These are phyloP conservation scores for Cladosporium cucumerinum DNA, from an alignment of 2,329 filamentous ascomycete species.

Conservation along the genomic window DNA sequence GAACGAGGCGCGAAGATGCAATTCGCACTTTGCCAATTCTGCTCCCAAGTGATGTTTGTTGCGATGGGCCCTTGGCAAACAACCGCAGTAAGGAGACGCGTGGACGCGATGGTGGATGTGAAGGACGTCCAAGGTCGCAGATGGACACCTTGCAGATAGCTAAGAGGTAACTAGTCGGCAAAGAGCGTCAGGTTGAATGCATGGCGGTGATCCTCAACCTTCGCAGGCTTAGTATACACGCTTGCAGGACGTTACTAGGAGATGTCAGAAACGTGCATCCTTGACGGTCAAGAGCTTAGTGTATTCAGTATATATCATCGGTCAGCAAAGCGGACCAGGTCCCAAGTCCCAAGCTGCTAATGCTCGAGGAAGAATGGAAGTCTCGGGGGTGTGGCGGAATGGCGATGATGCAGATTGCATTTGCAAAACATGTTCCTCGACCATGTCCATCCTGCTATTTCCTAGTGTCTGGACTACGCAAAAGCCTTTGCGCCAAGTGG, in stretches of 20 bases:
- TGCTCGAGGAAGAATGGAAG: neutral
- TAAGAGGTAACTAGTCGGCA: neutral
- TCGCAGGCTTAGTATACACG: neutral
- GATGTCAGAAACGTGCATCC: neutral
- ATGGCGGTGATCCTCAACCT: neutral
- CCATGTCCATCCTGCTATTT: neutral
- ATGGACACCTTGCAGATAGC: neutral
- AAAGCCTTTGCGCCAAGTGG: slow-evolving; percentile 9
- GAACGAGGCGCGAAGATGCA: neutral
- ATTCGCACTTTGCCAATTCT: neutral
- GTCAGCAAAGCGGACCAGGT: neutral
- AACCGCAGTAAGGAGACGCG: neutral
- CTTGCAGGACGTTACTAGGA: neutral
- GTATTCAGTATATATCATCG: neutral
- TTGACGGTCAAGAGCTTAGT: neutral
- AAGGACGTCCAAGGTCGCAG: neutral
- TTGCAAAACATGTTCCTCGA: neutral
- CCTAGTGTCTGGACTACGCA: slow-evolving; percentile 5
- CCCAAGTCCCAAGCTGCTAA: neutral
- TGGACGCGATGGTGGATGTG: neutral
- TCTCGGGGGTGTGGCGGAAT: slow-evolving; percentile 3
- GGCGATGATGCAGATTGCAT: neutral
- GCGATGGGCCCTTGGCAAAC: neutral
- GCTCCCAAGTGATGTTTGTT: neutral
- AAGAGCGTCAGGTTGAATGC: neutral